Conservation (phyloP, 352 stramenopile species). For the Albugo candida region DNA sequence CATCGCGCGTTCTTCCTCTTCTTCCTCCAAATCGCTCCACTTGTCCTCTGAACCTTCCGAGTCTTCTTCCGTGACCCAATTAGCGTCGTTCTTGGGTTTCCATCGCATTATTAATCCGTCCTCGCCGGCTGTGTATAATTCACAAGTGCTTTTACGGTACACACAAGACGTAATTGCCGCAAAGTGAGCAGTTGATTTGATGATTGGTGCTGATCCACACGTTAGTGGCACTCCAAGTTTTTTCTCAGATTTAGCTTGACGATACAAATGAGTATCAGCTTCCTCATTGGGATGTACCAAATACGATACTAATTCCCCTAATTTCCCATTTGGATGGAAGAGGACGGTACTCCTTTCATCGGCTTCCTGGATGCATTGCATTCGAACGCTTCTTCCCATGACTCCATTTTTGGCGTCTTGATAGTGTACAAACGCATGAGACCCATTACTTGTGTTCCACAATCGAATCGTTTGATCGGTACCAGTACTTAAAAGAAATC, state of each 20-base stretch:
- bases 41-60: slow-evolving; percentile 15
- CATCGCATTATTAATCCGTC: slow-evolving; percentile 61
- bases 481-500: slow-evolving; percentile 38
- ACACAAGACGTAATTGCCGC: slow-evolving; percentile 32
- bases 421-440: slow-evolving; percentile 58
- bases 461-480: slow-evolving; percentile 37
- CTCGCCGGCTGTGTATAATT: slow-evolving; percentile 36
- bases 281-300: slow-evolving; percentile 22
- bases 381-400: slow-evolving; percentile 7
- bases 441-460: slow-evolving; percentile 35
- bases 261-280: background rate
- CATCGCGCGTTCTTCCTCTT: slow-evolving; percentile 2
- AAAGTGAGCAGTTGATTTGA: slow-evolving; percentile 29
- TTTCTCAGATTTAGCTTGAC: background rate
- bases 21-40: slow-evolving; percentile 25
- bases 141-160: slow-evolving; percentile 26
- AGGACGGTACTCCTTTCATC: slow-evolving; percentile 24
- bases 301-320: slow-evolving; percentile 28
- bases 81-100: slow-evolving; percentile 11
- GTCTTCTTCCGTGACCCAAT: background rate
- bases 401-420: slow-evolving; percentile 9
- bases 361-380: slow-evolving; percentile 38
- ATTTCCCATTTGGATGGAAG: slow-evolving; percentile 34
- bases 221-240: slow-evolving; percentile 12
- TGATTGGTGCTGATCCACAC: background rate